These are phyloP conservation scores for Fraxinus excelsior DNA, from an alignment of 257 asterid genomes.

Conservation along the genomic window DNA sequence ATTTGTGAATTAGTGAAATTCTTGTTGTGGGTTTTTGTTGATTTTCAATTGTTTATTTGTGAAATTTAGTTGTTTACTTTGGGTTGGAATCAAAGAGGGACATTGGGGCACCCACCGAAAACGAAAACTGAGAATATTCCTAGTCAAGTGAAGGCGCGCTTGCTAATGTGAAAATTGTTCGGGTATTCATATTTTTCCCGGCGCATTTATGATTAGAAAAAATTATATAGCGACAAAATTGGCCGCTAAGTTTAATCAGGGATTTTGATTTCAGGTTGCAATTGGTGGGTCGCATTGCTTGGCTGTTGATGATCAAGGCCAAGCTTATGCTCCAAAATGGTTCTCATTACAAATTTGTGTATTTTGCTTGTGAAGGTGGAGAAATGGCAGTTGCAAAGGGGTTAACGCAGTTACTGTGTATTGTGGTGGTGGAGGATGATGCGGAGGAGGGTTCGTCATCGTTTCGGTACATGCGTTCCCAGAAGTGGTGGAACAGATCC, in stretches of 20 bases:
- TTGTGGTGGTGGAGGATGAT: too few species aligned
- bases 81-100: conserved; percentile 99
- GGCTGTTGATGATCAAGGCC: conserved; percentile 97
- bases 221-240: not conserved
- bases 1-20: too few species aligned
- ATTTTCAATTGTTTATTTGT: conserved; percentile 11
- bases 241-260: conserved; percentile 15
- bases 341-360: too few species aligned
- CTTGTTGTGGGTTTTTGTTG: not conserved
- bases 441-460: too few species aligned
- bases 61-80: conserved; percentile 77
- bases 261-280: conserved; percentile 70
- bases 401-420: too few species aligned
- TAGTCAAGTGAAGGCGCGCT: conserved; percentile 88
- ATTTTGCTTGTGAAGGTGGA: too few species aligned
- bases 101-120: conserved; percentile 89
- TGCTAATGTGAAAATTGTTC: conserved; percentile 75
- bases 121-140: conserved; percentile 92
- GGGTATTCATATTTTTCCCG: conserved; percentile 47
- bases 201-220: not conserved
- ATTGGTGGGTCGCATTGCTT: conserved; percentile 99
- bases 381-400: too few species aligned
- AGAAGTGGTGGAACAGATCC: too few species aligned
- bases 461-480: too few species aligned
- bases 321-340: conserved; percentile 62